Evolutionary conservation across 106 monocot species (phyloP), one percentile per base, ranked within the genome.

Genomic region (Dendrobium catenatum): DNA sequence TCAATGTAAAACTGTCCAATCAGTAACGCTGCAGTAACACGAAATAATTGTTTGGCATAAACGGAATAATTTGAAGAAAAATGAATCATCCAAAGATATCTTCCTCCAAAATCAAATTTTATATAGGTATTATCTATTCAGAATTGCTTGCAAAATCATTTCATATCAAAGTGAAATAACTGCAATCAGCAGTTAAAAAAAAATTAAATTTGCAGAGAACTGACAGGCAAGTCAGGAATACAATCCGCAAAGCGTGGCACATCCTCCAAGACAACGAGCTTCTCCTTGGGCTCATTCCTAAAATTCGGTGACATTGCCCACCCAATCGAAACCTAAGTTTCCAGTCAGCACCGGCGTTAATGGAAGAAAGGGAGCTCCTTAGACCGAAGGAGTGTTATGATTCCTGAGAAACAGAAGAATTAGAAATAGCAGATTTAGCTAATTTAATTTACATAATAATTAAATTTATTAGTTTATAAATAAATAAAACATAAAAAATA

Each of bases 191-290:
- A 58, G 33, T 37, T 29, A 16, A 58, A 79, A 31, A 59, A 18
- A n/a, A 31, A 31, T 31, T 31, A 10, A 46, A 26, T 41, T 0
- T 27, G 43, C 18, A 58, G 48, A 46, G 2, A 31, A 29, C 87
- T 74, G 79, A 94, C 94, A 37, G 83, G 83, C 33, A 89, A 84
- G 42, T 80, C 76, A 27, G 84, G 85, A 8, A 92, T 80, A 75
- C 85, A 91, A 81, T 91, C 94, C 48, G 86, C 66, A 67, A 94
- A 76, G 68, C 89, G 94, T 2, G 94, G 94, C 37, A 94, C 94
- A 61, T 94, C 94, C 75, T 94, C 91, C 42, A 91, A 85, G 44
- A 91, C 86, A 91, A 6, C 94, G 91, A 20, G 73, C 54, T 1
- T 94, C 91, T 18, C 94, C 91, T 86, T 88, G 64, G 72, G 73